These are phyloP conservation scores for Atkinsonella hypoxylon DNA, from an alignment of 2,329 filamentous ascomycete species.

Conservation along the genomic window DNA sequence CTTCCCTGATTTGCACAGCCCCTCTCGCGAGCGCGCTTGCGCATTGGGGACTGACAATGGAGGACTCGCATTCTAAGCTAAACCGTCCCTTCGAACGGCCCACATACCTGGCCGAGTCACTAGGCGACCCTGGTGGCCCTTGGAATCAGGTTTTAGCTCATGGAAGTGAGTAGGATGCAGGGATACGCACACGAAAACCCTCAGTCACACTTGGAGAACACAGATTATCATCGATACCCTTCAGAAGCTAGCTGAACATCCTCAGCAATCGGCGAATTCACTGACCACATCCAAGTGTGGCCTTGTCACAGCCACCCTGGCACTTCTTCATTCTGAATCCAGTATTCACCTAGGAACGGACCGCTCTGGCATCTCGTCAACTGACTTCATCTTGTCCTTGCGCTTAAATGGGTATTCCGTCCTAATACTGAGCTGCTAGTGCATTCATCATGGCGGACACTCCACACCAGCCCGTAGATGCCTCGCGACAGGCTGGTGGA, in stretches of 20 bases:
- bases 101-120: too few species aligned
- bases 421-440: neutral
- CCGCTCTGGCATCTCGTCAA: neutral
- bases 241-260: neutral
- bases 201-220: neutral
- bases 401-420: neutral
- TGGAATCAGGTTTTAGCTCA: too few species aligned
- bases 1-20: neutral
- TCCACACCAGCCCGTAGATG: constrained; percentile 8
- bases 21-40: neutral
- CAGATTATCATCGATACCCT: neutral
- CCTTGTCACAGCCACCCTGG: neutral
- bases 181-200: too few species aligned
- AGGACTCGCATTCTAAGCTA: too few species aligned
- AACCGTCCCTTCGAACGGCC: too few species aligned
- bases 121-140: too few species aligned
- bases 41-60: too few species aligned
- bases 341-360: neutral
- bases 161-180: neutral
- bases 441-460: constrained; percentile 1
- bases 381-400: too few species aligned
- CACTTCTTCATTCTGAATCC: neutral
- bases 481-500: constrained; percentile 34
- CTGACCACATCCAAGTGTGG: neutral
- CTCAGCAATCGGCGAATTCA: neutral